These are phyloP conservation scores for Tubosaeta brunneosetosa DNA, from an alignment of 768 basidiomycete species.

Conservation along the genomic window DNA sequence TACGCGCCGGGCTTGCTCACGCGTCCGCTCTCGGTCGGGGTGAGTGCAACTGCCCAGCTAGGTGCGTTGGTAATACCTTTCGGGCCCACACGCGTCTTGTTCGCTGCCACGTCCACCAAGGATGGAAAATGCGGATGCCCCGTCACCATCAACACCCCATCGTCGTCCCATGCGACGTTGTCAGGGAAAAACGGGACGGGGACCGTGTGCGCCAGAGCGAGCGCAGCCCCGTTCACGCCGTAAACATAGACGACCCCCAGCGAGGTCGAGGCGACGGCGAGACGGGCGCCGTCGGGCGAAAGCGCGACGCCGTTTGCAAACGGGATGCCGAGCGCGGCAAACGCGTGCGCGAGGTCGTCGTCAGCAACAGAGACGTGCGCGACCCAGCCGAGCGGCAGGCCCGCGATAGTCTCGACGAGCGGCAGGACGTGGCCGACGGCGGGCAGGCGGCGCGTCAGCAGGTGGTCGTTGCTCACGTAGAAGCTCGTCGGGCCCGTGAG, in stretches of 20 bases:
- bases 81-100: slow-evolving; percentile 32
- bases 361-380: slow-evolving; percentile 46
- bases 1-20: background rate
- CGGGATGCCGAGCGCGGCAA: slow-evolving; percentile 46
- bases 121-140: slow-evolving; percentile 65
- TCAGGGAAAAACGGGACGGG: slow-evolving; percentile 58
- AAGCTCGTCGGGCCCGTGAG: slow-evolving; percentile 63
- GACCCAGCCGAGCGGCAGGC: slow-evolving; percentile 56
- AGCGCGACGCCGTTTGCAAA: slow-evolving; percentile 70
- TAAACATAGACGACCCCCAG: slow-evolving; percentile 48
- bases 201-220: slow-evolving; percentile 41
- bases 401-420: slow-evolving; percentile 50
- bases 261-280: slow-evolving; percentile 58
- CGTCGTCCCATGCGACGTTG: slow-evolving; percentile 53
- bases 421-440: slow-evolving; percentile 48
- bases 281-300: slow-evolving; percentile 42
- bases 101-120: slow-evolving; percentile 41
- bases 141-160: slow-evolving; percentile 47
- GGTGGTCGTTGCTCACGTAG: slow-evolving; percentile 71
- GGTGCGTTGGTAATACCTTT: slow-evolving; percentile 27
- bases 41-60: slow-evolving; percentile 57
- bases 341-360: slow-evolving; percentile 29
- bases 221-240: slow-evolving; percentile 42
- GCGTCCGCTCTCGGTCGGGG: slow-evolving; percentile 7
- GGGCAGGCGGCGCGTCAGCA: slow-evolving; percentile 59